phyloP scores from a whole-genome alignment of 768 basidiomycete genomes.

The Suillus fuscotomentosus region DNA sequence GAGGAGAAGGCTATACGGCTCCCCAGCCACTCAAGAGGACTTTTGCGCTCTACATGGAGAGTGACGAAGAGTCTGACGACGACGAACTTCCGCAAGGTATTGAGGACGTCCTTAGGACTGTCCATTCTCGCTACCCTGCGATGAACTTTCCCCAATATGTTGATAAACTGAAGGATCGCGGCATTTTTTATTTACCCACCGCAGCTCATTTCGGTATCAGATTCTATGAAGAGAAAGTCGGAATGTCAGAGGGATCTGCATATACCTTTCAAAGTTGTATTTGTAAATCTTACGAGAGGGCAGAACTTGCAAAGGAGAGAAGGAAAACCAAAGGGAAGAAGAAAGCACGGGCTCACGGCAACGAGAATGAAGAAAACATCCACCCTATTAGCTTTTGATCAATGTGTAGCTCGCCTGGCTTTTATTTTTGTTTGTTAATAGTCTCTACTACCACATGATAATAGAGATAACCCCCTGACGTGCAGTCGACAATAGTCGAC shows the following conservation, averaged over 20 bases:
- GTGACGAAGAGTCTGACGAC: not conserved
- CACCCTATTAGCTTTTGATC: no score
- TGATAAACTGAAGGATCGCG: not conserved
- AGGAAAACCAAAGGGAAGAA: not conserved
- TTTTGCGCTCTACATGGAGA: not conserved
- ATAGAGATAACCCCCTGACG: no score
- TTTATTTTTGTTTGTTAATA: no score
- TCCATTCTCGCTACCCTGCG: not conserved
- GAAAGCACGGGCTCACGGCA: not conserved
- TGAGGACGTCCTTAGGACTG: not conserved
- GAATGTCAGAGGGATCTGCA: not conserved
- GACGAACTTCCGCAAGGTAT: not conserved
- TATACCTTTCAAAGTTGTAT: not conserved
- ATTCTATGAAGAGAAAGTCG: not conserved
- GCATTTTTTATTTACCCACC: not conserved
- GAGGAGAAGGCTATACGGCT: not conserved
- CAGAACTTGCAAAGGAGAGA: not conserved
- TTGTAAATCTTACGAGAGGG: not conserved
- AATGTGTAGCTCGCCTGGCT: no score
- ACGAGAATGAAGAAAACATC: not conserved
- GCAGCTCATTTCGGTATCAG: not conserved
- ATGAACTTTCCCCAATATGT: not conserved
- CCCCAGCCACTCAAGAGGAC: not conserved
- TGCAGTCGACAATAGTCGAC: no score
- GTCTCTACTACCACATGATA: no score